Evolutionary conservation across 306 rosid species (phyloP), one percentile per base, ranked within the genome.

Genomic region (Sicyos edulis): DNA sequence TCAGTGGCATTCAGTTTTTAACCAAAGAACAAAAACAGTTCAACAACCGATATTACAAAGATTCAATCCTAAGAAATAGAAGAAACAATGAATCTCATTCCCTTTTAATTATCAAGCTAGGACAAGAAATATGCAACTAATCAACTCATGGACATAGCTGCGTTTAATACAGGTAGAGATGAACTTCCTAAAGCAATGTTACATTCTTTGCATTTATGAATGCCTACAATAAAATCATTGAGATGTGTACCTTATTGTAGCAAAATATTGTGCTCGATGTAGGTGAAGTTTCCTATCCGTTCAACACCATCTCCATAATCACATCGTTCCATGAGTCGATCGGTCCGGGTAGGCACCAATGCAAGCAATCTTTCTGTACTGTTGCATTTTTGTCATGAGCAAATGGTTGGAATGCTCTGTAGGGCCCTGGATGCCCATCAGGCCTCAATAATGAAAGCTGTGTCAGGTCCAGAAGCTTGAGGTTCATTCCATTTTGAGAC

Each of bases 291-390:
- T 76, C 74, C 77, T 72, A 86, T 45, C 81, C 88, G 68, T 84
- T 83, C 17, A 87, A 75, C 47, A 89, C 62, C 88, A 95, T 95
- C 71, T 85, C 85, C 99, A 91, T 95, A 47, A 95, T 74, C 55
- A 95, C 77, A 52, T 95, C 97, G 60, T 89, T 95, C 99, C 99
- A 95, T 21, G 88, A 76, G 61, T 95, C 97, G 32, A 95, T 91
- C 22, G 99, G 97, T 47, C 99, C 99, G 0, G 99, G 99, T 34
- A 91, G 82, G 80, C 99, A 95, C 99, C 99, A 95, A 78, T 95
- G 99, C 84, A 95, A 63, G 79, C 99, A 95, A 86, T 95, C 99
- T 45, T 60, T 89, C 87, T 83, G 96, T 34, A 89, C 86, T 68
- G 80, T 78, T 10, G 81, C 87, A 37, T 85, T 81, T 78, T 81